phyloP scores from a whole-genome alignment of 1,284 basidiomycete species.

The Fomitopsis schrenkii region DNA sequence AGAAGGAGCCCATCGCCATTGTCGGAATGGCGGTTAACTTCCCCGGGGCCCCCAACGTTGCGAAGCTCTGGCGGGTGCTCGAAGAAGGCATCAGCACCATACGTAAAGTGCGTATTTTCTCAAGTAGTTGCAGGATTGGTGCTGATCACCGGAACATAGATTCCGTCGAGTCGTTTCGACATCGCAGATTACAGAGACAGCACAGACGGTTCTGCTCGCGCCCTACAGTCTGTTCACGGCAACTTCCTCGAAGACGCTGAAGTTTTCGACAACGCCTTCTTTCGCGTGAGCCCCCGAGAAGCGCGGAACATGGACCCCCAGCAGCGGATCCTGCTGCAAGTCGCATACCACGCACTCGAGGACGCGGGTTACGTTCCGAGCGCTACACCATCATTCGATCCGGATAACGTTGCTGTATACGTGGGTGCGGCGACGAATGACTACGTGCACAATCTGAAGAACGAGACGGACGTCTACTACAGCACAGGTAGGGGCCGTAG shows the following conservation, averaged over 20 bases:
- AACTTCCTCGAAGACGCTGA: conserved; percentile 59
- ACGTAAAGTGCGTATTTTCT: conserved; percentile 40
- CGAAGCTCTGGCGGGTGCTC: conserved; percentile 56
- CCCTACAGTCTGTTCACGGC: conserved; percentile 50
- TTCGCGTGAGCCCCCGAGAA: conserved; percentile 69
- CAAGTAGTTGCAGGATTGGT: neutral
- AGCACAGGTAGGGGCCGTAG: conserved; percentile 50
- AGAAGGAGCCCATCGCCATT: conserved; percentile 60
- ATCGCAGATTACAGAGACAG: conserved; percentile 34
- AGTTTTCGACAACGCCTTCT: conserved; percentile 66
- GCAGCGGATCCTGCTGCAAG: conserved; percentile 61
- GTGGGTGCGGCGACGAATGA: conserved; percentile 67
- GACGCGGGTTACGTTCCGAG: conserved; percentile 64
- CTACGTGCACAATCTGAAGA: conserved; percentile 58
- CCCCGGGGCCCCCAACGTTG: conserved; percentile 48
- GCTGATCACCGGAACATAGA: conserved; percentile 31
- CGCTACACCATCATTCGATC: conserved; percentile 44
- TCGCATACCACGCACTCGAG: conserved; percentile 65
- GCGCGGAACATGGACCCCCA: conserved; percentile 74
- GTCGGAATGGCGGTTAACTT: conserved; percentile 67
- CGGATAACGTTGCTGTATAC: conserved; percentile 57
- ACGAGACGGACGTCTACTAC: conserved; percentile 66
- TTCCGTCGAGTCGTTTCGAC: conserved; percentile 56
- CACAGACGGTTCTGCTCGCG: conserved; percentile 25
- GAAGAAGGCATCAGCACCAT: conserved; percentile 54